These are phyloP conservation scores for Solanum hybrid DNA, from an alignment of 305 asterid species.

Conservation along the genomic window DNA sequence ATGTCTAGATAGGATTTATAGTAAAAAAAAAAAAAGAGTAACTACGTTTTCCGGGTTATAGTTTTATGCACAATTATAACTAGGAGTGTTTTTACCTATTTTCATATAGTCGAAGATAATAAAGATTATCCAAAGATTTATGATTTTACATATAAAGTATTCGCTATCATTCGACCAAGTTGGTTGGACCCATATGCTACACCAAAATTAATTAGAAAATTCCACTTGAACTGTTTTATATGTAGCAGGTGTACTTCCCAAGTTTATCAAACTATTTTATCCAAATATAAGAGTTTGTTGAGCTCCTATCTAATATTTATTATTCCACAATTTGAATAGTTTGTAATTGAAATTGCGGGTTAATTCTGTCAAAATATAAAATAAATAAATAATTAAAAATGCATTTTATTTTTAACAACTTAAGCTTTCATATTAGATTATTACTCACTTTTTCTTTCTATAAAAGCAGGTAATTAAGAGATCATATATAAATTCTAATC, in stretches of 20 bases:
- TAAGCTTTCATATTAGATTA: neutral
- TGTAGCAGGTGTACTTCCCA: neutral
- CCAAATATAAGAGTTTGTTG: neutral
- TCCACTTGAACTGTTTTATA: neutral
- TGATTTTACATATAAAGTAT: neutral
- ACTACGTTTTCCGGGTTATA: neutral
- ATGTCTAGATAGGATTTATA: neutral
- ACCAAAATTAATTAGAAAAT: neutral
- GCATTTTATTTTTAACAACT: neutral
- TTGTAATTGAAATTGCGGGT: neutral
- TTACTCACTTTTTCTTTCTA: neutral
- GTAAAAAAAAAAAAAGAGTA: neutral
- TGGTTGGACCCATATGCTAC: neutral
- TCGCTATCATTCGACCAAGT: neutral
- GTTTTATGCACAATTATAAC: neutral
- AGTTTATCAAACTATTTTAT: neutral
- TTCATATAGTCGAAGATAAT: neutral
- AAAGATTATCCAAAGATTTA: neutral
- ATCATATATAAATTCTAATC: neutral
- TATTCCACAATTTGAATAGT: neutral
- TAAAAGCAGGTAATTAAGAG: neutral
- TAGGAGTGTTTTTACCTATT: neutral
- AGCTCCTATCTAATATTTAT: neutral
- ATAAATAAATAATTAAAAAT: neutral
- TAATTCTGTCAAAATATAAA: neutral